Evolutionary conservation across 352 stramenopile genomes (phyloP), one percentile per base, ranked within the genome.

Genomic region (Globisporangium cederbergense): DNA sequence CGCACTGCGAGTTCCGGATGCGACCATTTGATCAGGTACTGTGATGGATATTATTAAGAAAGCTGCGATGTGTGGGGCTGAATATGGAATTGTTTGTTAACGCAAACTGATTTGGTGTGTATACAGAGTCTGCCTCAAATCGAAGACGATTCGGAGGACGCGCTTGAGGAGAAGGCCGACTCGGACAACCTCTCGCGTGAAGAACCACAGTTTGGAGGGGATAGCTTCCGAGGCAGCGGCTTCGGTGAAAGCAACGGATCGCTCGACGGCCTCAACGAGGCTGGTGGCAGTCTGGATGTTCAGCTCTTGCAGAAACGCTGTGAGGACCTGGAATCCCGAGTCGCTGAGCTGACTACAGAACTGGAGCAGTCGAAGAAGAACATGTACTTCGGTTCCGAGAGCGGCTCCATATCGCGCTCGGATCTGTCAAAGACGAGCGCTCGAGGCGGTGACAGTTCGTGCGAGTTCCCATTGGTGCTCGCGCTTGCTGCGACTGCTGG

Each of bases 1-100:
- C 88, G 47, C 88, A 96, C 65, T 96, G 88, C 64, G 86, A 93
- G 53, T 93, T 96, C 56, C 81, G 86, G 8, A 96, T 94, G 86
- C 74, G 85, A 14, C 88, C 88, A 28, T 96, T 92, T 71, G 88
- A 96, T 57, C 86, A 83, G 64, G 74, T 81, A 46, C 3, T 40
- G 45, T 56, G 47, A 58, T 54, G 8, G 4, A 53, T 34, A 28
- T 8, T 13, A 50, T 6, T 6, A 28, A 9, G 13, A 13, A 8
- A 28, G 45, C 11, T 28, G 18, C n/a, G 6, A 20, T 25, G 20
- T 22, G 18, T 55, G 18, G 25, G 7, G 13, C 18, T 55, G 13
- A 13, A 2, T 38, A 8, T 5, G 51, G 2, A 54, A n/a, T 20
- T 28, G 11, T 34, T 9, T 25, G 10, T 32, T 58, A 25, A 58